These are phyloP conservation scores for Cyberlindnera misumaiensis DNA, from an alignment of 805 yeast species.

Conservation along the genomic window DNA sequence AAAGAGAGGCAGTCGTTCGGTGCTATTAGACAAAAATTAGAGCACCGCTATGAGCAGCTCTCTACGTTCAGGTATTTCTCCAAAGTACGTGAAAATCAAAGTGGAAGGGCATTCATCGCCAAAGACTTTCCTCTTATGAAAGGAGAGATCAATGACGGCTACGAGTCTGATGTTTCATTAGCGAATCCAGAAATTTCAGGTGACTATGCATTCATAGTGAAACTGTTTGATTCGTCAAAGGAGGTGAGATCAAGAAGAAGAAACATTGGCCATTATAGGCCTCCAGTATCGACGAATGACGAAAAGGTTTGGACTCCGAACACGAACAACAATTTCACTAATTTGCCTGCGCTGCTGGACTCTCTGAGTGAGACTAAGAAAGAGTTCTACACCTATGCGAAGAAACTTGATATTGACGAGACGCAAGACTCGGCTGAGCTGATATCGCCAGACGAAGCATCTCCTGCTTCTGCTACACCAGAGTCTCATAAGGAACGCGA, in stretches of 20 bases:
- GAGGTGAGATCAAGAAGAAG: slow-evolving; percentile 18
- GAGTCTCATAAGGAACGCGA: too few species aligned
- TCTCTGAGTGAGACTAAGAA: slow-evolving; percentile 23
- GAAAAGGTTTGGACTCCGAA: slow-evolving; percentile 39
- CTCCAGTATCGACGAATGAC: slow-evolving; percentile 1
- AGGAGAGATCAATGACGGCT: slow-evolving; percentile 31
- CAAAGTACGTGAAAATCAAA: slow-evolving; percentile 16
- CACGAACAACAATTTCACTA: slow-evolving; percentile 32
- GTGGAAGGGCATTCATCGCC: slow-evolving; percentile 9
- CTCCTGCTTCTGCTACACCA: slow-evolving; percentile 1
- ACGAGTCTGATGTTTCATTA: slow-evolving; percentile 41
- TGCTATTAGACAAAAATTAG: slow-evolving; percentile 49
- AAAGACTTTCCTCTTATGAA: slow-evolving; percentile 32
- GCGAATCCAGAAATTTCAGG: slow-evolving; percentile 48
- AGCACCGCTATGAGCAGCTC: slow-evolving; percentile 38
- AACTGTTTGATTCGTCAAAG: slow-evolving; percentile 27
- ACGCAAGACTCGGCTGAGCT: background rate
- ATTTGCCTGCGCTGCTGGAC: slow-evolving; percentile 33
- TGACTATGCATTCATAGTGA: slow-evolving; percentile 42
- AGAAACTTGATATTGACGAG: slow-evolving; percentile 10
- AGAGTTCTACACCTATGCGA: slow-evolving; percentile 26
- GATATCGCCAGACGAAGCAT: slow-evolving; percentile 1
- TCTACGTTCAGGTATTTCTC: slow-evolving; percentile 37
- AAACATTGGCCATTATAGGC: background rate
- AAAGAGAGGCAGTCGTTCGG: slow-evolving; percentile 53